Conservation (phyloP, 495 filamentous ascomycete genomes). For the Tuber melanosporum region DNA sequence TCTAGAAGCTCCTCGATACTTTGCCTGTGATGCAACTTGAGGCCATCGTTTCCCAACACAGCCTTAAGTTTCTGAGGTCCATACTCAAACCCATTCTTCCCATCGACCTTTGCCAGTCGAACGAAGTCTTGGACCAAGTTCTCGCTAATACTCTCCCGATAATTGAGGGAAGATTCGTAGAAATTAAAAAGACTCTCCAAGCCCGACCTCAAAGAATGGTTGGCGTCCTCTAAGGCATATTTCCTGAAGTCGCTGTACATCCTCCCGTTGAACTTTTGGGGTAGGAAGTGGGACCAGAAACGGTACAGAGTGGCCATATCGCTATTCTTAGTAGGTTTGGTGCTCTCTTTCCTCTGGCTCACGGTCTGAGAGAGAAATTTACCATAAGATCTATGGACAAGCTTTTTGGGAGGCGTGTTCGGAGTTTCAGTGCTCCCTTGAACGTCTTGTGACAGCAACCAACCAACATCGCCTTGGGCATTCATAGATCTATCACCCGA, state of each 20-base stretch:
- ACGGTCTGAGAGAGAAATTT: slow-evolving; percentile 54
- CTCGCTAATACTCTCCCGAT: slow-evolving; percentile 24
- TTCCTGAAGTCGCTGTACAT: slow-evolving; percentile 77
- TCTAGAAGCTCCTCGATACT: slow-evolving; percentile 33
- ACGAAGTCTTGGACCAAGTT: slow-evolving; percentile 37
- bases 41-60: slow-evolving; percentile 19
- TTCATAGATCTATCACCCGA: background rate
- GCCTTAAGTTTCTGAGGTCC: slow-evolving; percentile 31
- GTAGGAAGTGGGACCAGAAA: slow-evolving; percentile 73
- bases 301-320: slow-evolving; percentile 65
- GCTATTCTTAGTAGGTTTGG: slow-evolving; percentile 48
- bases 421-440: slow-evolving; percentile 1
- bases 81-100: slow-evolving; percentile 28
- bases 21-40: slow-evolving; percentile 28
- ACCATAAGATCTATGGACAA: slow-evolving; percentile 51
- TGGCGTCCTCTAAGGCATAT: slow-evolving; percentile 62
- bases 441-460: slow-evolving; percentile 27
- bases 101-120: slow-evolving; percentile 27
- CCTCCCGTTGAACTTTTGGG: slow-evolving; percentile 64
- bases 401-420: slow-evolving; percentile 10
- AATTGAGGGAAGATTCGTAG: slow-evolving; percentile 31
- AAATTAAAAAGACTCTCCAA: slow-evolving; percentile 35
- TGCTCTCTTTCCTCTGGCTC: slow-evolving; percentile 49
- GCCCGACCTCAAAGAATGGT: slow-evolving; percentile 25
- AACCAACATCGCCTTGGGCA: slow-evolving; percentile 25